Percentiles rank a stretch among this genome's conserved stretches.
These are phyloP conservation scores for Magnolia sinica DNA, from an alignment of 164 flowering plant genomes.

Conservation along the genomic window DNA sequence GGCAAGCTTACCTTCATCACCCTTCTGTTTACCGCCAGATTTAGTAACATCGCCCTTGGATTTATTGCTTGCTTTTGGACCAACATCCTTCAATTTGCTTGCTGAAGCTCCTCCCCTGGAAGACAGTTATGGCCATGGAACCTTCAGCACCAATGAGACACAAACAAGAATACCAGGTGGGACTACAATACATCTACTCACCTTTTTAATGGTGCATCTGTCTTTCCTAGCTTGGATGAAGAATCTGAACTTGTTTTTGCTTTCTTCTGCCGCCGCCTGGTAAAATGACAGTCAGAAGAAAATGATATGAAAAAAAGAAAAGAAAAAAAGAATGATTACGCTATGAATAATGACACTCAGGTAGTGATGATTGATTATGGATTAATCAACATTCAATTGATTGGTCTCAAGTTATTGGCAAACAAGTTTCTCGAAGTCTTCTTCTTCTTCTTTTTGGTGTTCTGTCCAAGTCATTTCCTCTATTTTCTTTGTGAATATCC, in stretches of 20 bases:
- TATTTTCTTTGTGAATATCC: neutral
- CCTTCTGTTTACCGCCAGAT: conserved; percentile 30
- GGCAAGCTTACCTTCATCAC: conserved; percentile 17
- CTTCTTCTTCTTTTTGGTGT: neutral
- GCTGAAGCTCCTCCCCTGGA: conserved; percentile 39
- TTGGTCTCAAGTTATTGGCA: neutral
- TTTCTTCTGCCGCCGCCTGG: conserved; percentile 57
- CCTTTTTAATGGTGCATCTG: conserved; percentile 44
- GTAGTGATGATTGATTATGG: neutral
- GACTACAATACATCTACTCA: conserved; percentile 18
- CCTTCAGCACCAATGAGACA: neutral
- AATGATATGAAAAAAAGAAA: neutral
- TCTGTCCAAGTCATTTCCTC: neutral
- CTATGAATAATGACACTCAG: neutral
- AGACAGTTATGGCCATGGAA: neutral
- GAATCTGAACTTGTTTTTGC: conserved; percentile 32
- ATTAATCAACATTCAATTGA: neutral
- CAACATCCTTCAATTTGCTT: conserved; percentile 45
- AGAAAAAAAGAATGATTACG: neutral
- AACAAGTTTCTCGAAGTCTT: neutral
- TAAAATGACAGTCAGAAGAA: neutral
- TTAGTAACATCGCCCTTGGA: conserved; percentile 38
- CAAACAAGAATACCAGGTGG: neutral
- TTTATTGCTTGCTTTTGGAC: conserved; percentile 47
- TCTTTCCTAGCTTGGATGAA: conserved; percentile 32